Percentiles rank a stretch among this genome's conserved stretches.
Conservation (phyloP, 1,284 basidiomycete species). For the Heliocybe sulcata region DNA sequence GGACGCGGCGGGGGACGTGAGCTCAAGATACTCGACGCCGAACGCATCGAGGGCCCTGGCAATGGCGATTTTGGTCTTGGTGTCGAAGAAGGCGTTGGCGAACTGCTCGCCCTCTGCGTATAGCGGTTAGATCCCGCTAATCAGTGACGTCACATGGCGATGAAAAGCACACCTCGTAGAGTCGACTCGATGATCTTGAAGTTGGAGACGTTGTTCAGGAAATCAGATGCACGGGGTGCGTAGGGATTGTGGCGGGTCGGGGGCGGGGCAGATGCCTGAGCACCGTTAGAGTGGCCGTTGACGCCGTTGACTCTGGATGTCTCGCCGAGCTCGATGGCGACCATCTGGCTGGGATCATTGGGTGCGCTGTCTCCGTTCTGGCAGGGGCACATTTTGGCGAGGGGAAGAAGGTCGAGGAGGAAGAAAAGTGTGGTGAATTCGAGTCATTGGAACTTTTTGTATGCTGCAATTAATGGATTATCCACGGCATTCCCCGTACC, state of each 20-base stretch:
- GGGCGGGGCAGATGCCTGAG: conserved; percentile 22
- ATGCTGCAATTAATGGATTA: not conserved
- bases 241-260: conserved; percentile 67
- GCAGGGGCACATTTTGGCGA: conserved; percentile 59
- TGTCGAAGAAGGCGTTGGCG: conserved; percentile 98
- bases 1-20: conserved; percentile 97
- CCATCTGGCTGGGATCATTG: conserved; percentile 53
- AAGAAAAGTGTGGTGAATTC: conserved; percentile 2
- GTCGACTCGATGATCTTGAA: conserved; percentile 98
- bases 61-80: conserved; percentile 99
- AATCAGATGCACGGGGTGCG: conserved; percentile 84
- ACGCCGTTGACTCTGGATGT: conserved; percentile 20
- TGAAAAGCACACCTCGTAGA: conserved; percentile 63
- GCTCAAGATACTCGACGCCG: conserved; percentile 99
- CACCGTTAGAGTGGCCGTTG: conserved; percentile 28
- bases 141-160: conserved; percentile 1
- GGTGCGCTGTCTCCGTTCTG: conserved; percentile 42
- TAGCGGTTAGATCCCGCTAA: conserved; percentile 7
- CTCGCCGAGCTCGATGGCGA: conserved; percentile 42
- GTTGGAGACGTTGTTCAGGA: conserved; percentile 87
- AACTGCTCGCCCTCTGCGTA: conserved; percentile 94
- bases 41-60: conserved; percentile 96
- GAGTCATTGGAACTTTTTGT: conserved; percentile 5
- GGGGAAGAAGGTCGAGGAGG: conserved; percentile 8
- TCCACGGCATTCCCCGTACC: not conserved